phyloP scores from a whole-genome alignment of 2,329 filamentous ascomycete genomes.

The Epichloe scottii region DNA sequence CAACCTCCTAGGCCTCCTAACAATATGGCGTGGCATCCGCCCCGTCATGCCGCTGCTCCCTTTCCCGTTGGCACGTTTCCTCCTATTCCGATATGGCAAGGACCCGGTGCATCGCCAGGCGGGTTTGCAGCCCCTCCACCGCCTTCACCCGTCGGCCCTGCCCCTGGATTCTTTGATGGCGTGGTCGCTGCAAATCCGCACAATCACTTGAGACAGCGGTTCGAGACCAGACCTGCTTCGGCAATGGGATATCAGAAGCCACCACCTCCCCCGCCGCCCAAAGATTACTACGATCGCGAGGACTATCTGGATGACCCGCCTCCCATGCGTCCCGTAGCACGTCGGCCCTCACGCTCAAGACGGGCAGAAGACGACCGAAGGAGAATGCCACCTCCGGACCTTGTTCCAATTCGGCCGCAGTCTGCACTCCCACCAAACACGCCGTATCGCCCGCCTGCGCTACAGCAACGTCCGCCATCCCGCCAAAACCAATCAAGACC shows the following conservation, averaged over 20 bases:
- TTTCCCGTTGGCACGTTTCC: slow-evolving; percentile 19
- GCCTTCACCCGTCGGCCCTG: slow-evolving; percentile 16
- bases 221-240: slow-evolving; percentile 24
- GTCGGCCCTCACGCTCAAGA: slow-evolving; percentile 30
- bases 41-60: slow-evolving; percentile 11
- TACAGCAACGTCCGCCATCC: slow-evolving; percentile 11
- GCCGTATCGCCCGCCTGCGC: slow-evolving; percentile 18
- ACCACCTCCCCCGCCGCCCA: not conserved
- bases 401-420: slow-evolving; percentile 22
- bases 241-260: slow-evolving; percentile 26
- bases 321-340: slow-evolving; percentile 17
- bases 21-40: slow-evolving; percentile 16
- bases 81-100: slow-evolving; percentile 16
- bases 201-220: slow-evolving; percentile 21
- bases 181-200: slow-evolving; percentile 10
- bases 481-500: slow-evolving; percentile 19
- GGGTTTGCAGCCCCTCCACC: slow-evolving; percentile 14
- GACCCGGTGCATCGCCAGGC: slow-evolving; percentile 13
- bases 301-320: slow-evolving; percentile 30
- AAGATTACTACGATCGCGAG: slow-evolving; percentile 22
- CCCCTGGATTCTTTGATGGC: slow-evolving; percentile 19
- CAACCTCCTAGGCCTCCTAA: slow-evolving; percentile 15
- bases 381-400: slow-evolving; percentile 36
- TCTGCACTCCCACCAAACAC: slow-evolving; percentile 18
- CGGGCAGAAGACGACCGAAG: slow-evolving; percentile 31